Base-by-base conservation (phyloP, 1,284 basidiomycete genomes). In the Ustilago cynodontis region DNA sequence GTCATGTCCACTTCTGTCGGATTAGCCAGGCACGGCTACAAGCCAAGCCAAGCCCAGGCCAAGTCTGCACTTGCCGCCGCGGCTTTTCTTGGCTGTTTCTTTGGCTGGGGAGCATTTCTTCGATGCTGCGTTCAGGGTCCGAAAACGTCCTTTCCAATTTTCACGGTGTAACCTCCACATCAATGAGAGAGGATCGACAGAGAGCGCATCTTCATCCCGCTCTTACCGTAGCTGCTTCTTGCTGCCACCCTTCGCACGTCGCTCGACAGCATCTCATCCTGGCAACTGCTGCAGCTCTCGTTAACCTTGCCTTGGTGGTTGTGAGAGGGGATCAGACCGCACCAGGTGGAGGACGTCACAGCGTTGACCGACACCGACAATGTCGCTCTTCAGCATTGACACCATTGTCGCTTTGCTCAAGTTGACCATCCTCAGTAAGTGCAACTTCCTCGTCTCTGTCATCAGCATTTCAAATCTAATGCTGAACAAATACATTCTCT, bases 401-500 rank as follows among this genome's bases (percentile, higher is more conserved):
- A 59, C 63, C 10, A 29, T 69, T 16, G 71, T 74, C 20, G 45
- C 28, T 1, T 13, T 69, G 22, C 51, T 26, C 31, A 69, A 69
- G 22, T 74, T 55, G 55, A 59, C 59, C 24, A 28, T 69, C 37
- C 51, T 74, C 55, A 69, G 68, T 71, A 37, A 35, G 68, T 61
- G 47, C 47, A 26, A 8, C 9, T 14, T 35, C 3, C 8, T 18
- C 11, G 20, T 29, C 26, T 20, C 41, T 37, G 2, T 39, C 7
- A n/a, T 3, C 28, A 16, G 29, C 51, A 20, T 33, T 14, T 8
- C 29, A 11, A 9, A 16, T n/a, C 29, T 5, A 14, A 16, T 18
- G 28, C 37, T 39, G 14, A 39, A 31, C 6, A 5, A 10, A 13
- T 8, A n/a, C 18, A 1, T 51, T n/a, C 20, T 11, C 26, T 51